These are phyloP conservation scores for Bretziella fagacearum DNA, from an alignment of 2,329 filamentous ascomycete species.

Conservation along the genomic window DNA sequence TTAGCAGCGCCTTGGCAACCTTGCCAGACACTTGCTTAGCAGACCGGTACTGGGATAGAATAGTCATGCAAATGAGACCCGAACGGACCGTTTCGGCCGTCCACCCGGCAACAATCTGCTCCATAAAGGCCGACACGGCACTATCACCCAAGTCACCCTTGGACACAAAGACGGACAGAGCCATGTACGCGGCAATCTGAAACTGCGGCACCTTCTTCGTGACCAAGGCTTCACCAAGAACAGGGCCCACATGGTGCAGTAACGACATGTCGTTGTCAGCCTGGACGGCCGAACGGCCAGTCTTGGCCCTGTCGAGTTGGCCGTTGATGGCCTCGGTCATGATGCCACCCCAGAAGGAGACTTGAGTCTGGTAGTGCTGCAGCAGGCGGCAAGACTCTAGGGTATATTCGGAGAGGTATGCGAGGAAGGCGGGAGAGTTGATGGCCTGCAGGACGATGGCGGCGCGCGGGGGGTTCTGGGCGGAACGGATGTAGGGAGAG, in stretches of 20 bases:
- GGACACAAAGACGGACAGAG: constrained; percentile 67
- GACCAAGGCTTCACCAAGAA: constrained; percentile 61
- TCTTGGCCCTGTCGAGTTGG: constrained; percentile 61
- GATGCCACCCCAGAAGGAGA: constrained; percentile 84
- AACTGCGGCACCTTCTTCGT: constrained; percentile 62
- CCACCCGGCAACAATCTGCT: constrained; percentile 67
- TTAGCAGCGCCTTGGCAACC: constrained; percentile 52
- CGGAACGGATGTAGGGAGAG: constrained; percentile 64
- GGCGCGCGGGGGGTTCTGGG: constrained; percentile 60
- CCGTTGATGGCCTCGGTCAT: constrained; percentile 71
- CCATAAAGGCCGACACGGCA: constrained; percentile 75
- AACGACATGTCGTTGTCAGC: constrained; percentile 68
- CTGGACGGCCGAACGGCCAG: constrained; percentile 60
- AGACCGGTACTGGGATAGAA: constrained; percentile 65
- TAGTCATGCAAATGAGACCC: constrained; percentile 62
- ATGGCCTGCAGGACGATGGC: constrained; percentile 71
- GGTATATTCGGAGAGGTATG: constrained; percentile 61
- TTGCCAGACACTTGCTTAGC: constrained; percentile 51
- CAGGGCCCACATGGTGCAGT: constrained; percentile 45
- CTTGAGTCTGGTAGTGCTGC: constrained; percentile 57
- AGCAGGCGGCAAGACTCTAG: constrained; percentile 53
- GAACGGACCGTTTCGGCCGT: constrained; percentile 53
- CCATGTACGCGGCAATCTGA: constrained; percentile 80
- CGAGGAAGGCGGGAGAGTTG: constrained; percentile 60
- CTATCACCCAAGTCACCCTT: constrained; percentile 66